Percentiles rank a stretch among this genome's conserved stretches.
Evolutionary conservation across 1,284 basidiomycete genomes (phyloP).

Genomic region (Fomes fomentarius): DNA sequence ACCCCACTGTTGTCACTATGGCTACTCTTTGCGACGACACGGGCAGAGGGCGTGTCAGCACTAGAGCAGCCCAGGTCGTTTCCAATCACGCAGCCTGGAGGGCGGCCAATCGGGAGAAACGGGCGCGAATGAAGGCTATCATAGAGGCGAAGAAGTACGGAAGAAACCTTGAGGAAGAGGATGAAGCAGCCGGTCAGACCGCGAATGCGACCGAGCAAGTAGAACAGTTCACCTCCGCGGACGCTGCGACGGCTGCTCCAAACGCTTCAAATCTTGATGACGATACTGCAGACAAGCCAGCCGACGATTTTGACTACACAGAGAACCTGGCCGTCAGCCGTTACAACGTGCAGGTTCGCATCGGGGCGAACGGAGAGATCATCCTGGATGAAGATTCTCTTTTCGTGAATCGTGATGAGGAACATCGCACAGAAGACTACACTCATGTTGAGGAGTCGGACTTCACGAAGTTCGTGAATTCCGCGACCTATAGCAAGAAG

Average conservation of each 20-base stretch:
- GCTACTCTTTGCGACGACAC: slow-evolving; percentile 72
- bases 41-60: slow-evolving; percentile 74
- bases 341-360: slow-evolving; percentile 80
- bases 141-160: slow-evolving; percentile 79
- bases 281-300: slow-evolving; percentile 11
- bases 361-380: slow-evolving; percentile 81
- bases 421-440: slow-evolving; percentile 68
- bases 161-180: slow-evolving; percentile 50
- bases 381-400: slow-evolving; percentile 82
- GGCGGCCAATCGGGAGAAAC: slow-evolving; percentile 60
- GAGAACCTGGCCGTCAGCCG: slow-evolving; percentile 64
- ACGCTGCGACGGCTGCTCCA: slow-evolving; percentile 2
- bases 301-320: slow-evolving; percentile 68
- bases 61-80: slow-evolving; percentile 68
- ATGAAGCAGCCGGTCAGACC: slow-evolving; percentile 26
- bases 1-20: slow-evolving; percentile 80
- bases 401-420: slow-evolving; percentile 69
- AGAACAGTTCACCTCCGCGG: slow-evolving; percentile 16
- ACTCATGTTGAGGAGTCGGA: slow-evolving; percentile 86
- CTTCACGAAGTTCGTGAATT: slow-evolving; percentile 82
- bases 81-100: slow-evolving; percentile 74
- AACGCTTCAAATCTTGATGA: slow-evolving; percentile 1
- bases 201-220: not conserved
- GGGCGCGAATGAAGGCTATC: slow-evolving; percentile 57
- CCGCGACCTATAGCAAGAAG: slow-evolving; percentile 79